These are phyloP conservation scores for Azolla pinnata DNA, from an alignment of 75 land plant species.

Conservation along the genomic window DNA sequence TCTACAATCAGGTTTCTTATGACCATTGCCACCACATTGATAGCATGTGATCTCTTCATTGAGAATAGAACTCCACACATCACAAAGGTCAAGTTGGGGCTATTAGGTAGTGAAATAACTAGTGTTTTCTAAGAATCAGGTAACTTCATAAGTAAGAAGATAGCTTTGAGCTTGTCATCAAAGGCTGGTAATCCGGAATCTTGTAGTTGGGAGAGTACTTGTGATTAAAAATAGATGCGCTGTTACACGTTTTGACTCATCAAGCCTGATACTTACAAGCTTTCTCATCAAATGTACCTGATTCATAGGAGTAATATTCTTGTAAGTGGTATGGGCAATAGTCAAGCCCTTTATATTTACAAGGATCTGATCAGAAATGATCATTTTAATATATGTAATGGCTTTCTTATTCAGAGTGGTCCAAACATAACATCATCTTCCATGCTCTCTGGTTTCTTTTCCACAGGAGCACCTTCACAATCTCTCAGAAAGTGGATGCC, in stretches of 20 bases:
- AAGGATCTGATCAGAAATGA: neutral
- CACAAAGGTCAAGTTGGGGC: neutral
- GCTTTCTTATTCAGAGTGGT: neutral
- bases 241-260: neutral
- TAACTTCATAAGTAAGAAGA: neutral
- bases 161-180: neutral
- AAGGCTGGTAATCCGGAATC: neutral
- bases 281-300: neutral
- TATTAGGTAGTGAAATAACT: neutral
- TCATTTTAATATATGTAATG: neutral
- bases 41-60: neutral
- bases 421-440: neutral
- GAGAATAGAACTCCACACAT: neutral
- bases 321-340: neutral
- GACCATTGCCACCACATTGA: neutral
- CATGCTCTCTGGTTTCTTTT: neutral
- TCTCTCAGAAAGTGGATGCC: no score
- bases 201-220: neutral
- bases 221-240: neutral
- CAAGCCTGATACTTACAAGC: neutral
- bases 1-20: neutral
- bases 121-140: conserved; percentile 1
- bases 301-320: neutral
- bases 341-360: neutral
- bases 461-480: no score